Evolutionary conservation across 2,329 filamentous ascomycete species (phyloP), one percentile per base, ranked within the genome.

Genomic region (Hypoxylon sp.): DNA sequence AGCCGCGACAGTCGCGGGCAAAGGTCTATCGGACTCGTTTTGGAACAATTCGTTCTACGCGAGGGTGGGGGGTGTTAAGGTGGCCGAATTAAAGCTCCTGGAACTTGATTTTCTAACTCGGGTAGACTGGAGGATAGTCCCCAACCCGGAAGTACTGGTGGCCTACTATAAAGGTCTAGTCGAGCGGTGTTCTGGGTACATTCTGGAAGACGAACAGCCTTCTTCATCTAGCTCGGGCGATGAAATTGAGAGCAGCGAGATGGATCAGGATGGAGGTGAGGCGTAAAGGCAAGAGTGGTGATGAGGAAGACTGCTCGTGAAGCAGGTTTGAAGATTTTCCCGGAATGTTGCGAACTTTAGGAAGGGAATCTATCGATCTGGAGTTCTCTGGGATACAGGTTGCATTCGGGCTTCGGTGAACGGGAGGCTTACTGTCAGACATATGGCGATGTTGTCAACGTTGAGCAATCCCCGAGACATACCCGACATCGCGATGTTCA

Each of bases 1-100:
- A 1, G 93, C 94, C 19, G 94, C 94, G 8, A 97, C 95, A 0
- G 95, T 99, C 4, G 95, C 94, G 6, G 93, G 94, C 59, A 99
- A 99, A 78, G 95, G 95, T 0, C 85, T 99, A 11, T 97, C 93
- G 30, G 95, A 99, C 77, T 93, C 91, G 28, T 99, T 99, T 76
- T 97, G 95, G 93, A 98, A 97, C 66, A 99, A 99, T 78, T 92
- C 92, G 26, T 97, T 94, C 0, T 99, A 99, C 76, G 94, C 95
- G 37, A 86, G 93, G 57, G 94, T 99, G 0, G 95, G 95, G 4
- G 95, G 95, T 66, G 93, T 99, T 51, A 93, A 92, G 69, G 85
- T 97, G 37, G 89, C 91, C 50, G 95, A 99, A 78, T 81, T 99
- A 67, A 96, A 95, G 61, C 82, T 97, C 59, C 82, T 99, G 8